phyloP scores from a whole-genome alignment of 106 monocot species.

The Narthecium ossifragum region DNA sequence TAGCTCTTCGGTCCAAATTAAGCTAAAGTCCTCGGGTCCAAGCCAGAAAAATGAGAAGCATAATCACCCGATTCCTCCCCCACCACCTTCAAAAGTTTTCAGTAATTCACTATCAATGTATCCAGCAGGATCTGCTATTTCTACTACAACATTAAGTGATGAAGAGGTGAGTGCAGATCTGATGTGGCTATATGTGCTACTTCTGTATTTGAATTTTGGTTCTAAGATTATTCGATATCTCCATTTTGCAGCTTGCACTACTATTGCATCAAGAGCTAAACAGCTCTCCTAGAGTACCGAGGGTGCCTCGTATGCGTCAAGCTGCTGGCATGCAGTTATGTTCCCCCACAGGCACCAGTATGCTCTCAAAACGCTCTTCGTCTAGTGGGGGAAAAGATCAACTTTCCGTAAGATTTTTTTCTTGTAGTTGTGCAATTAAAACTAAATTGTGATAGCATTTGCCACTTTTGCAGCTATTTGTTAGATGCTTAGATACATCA shows the following conservation, averaged over 20 bases:
- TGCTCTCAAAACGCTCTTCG: slow-evolving; percentile 77
- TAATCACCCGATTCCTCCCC: slow-evolving; percentile 35
- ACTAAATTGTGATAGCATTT: background rate
- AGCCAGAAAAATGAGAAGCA: slow-evolving; percentile 54
- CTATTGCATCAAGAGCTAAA: slow-evolving; percentile 97
- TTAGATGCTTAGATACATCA: background rate
- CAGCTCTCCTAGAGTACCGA: slow-evolving; percentile 95
- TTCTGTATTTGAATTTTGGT: background rate
- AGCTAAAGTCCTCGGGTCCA: slow-evolving; percentile 29
- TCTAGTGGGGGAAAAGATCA: slow-evolving; percentile 62
- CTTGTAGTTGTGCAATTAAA: background rate
- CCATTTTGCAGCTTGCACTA: slow-evolving; percentile 73
- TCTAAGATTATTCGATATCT: slow-evolving; percentile 1
- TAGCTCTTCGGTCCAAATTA: slow-evolving; percentile 26
- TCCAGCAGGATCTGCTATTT: slow-evolving; percentile 27
- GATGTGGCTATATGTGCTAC: background rate
- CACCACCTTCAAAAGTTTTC: slow-evolving; percentile 22
- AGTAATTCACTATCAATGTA: slow-evolving; percentile 27
- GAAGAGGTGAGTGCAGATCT: slow-evolving; percentile 57
- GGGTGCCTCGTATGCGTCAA: slow-evolving; percentile 77
- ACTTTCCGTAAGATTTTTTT: slow-evolving; percentile 25
- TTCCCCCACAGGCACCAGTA: slow-evolving; percentile 40
- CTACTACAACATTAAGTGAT: slow-evolving; percentile 60
- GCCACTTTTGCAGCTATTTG: background rate
- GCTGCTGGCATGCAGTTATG: slow-evolving; percentile 35